These are phyloP conservation scores for Calonectria ilicicola DNA, from an alignment of 2,329 filamentous ascomycete genomes.

Conservation along the genomic window DNA sequence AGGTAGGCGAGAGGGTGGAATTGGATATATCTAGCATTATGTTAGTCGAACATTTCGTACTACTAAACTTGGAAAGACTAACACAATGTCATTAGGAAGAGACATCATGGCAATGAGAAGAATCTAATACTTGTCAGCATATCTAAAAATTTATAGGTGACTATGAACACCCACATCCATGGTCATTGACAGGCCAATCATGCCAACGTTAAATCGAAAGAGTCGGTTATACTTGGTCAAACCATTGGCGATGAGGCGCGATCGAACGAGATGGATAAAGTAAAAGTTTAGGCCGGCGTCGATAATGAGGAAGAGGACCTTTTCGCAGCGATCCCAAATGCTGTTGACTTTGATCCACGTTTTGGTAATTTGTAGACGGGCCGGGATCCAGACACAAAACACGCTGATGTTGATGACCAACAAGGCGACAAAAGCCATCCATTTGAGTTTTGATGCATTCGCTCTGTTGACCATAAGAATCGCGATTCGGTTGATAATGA, in stretches of 20 bases:
- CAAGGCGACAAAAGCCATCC: slow-evolving; percentile 57
- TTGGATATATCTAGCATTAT: slow-evolving; percentile 50
- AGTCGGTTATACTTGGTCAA: slow-evolving; percentile 61
- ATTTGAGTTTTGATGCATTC: slow-evolving; percentile 55
- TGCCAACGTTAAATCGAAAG: slow-evolving; percentile 49
- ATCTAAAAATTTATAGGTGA: rapidly evolving
- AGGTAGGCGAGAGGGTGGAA: slow-evolving; percentile 65
- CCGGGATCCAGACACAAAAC: slow-evolving; percentile 66
- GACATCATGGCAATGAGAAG: slow-evolving; percentile 48
- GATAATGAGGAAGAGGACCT: slow-evolving; percentile 62
- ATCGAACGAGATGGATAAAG: slow-evolving; percentile 61
- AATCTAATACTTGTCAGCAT: slow-evolving; percentile 31
- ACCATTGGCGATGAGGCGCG: slow-evolving; percentile 59
- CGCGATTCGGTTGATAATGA: slow-evolving; percentile 67
- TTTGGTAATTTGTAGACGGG: slow-evolving; percentile 56
- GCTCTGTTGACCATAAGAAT: slow-evolving; percentile 57
- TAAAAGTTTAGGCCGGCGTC: slow-evolving; percentile 64
- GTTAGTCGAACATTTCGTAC: slow-evolving; percentile 11
- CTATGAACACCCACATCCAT: slow-evolving; percentile 38
- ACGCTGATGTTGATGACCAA: slow-evolving; percentile 63
- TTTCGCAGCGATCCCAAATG: slow-evolving; percentile 66
- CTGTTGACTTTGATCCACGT: slow-evolving; percentile 59
- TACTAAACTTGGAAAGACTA: slow-evolving; percentile 16
- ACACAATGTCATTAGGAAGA: slow-evolving; percentile 45
- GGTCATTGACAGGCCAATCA: slow-evolving; percentile 46